A percentile compares a stretch with the other conserved stretches of the same genome.
Conservation (phyloP, 2,329 filamentous ascomycete genomes). For the Thelonectria rubi region DNA sequence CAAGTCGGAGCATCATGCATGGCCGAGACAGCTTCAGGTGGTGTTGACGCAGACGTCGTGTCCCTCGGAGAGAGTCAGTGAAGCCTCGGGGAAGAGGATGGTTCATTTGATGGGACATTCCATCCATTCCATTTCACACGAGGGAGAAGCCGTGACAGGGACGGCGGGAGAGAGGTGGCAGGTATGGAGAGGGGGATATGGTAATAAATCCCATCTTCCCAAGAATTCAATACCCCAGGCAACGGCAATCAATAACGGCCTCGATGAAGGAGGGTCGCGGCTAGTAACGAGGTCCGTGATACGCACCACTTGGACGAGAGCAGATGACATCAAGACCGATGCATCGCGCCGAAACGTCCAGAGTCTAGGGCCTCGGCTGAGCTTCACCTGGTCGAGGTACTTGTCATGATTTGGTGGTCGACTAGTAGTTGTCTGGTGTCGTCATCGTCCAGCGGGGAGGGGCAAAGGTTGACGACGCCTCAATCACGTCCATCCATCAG, state of each 20-base stretch:
- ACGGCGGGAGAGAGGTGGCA: too few relatives aligned
- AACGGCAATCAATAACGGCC: not conserved
- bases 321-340: not conserved
- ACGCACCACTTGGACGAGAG: not conserved
- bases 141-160: not conserved
- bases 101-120: not conserved
- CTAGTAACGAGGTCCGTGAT: not conserved
- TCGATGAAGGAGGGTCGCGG: not conserved
- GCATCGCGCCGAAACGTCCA: not conserved
- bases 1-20: not conserved
- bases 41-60: conserved; percentile 7
- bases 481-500: too few relatives aligned
- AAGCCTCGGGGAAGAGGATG: not conserved
- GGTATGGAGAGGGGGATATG: conserved; percentile 1
- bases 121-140: conserved; percentile 3
- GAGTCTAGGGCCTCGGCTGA: not conserved
- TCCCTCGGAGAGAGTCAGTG: not conserved
- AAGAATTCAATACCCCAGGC: not conserved
- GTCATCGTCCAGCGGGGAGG: conserved; percentile 4
- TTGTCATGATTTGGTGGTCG: not conserved
- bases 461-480: too few relatives aligned
- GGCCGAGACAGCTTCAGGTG: not conserved
- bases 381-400: too few relatives aligned
- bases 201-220: not conserved
- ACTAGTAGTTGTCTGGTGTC: conserved; percentile 10